Evolutionary conservation across 2,329 filamentous ascomycete species (phyloP), one percentile per base, ranked within the genome.

Genomic region (Rhexocercosporidium sp.): DNA sequence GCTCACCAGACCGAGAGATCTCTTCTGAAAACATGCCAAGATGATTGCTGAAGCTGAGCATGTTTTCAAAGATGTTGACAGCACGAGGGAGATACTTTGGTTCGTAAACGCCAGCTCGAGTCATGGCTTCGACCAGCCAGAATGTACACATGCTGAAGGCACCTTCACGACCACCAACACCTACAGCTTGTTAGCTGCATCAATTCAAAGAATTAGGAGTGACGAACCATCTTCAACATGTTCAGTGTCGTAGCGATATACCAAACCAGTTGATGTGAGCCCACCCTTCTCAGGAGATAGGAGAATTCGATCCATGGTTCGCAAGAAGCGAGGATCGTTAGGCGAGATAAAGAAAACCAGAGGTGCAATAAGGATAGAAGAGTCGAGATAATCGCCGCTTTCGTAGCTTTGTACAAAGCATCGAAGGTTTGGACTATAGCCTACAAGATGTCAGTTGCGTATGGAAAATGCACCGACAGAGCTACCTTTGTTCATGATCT

Each of bases 81-180:
- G 91, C 87, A 12, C 84, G 81, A 14, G 81, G 77, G 22, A 90
- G 80, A 71, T 92, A 91, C 70, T 86, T 88, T n/a, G 82, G 81
- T 70, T 92, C 88, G 76, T 91, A 90, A 57, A 83, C 80, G 71
- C 85, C 81, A 71, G 90, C 90, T 37, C 91, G 84, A 34, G 90
- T 92, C 79, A 94, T 84, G 27, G 91, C 90, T 78, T 94, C 92
- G 14, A 94, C 90, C 0, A 93, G 86, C 92, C 92, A 94, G 77
- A 94, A 94, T 0, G 91, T 94, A 75, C 91, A 93, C 90, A 94
- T 93, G 74, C 86, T 89, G 76, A 94, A 94, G 22, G 91, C 90
- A 25, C 92, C 92, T 78, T 94, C 91, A 61, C 85, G 83, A 20
- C 91, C 91, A 44, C 90, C 90, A 9, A 94, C 90, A 34, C 90